Evolutionary conservation across 192 early-diverging fungal genomes (phyloP), one percentile per base, ranked within the genome.

Genomic region (Ambispora gerdemannii): DNA sequence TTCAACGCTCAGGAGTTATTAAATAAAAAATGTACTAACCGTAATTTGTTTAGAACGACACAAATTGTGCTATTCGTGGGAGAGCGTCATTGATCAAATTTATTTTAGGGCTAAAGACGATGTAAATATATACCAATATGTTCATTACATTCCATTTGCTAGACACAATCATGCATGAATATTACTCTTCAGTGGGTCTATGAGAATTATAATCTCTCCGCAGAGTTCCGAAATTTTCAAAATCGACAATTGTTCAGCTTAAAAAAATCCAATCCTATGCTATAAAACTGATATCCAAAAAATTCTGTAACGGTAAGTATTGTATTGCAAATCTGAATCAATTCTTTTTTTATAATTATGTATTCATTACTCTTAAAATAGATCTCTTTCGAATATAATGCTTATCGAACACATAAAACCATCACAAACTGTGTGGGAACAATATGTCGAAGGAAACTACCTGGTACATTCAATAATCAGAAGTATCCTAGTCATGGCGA

Each of bases 1-100:
- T 66, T 66, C 4, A 27, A 51, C 35, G 63, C 30, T 50, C 19
- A 3, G 22, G 25, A 66, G 47, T 43, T 36, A 63, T 43, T 63
- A 63, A 36, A 13, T 25, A 63, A 63, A 63, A 63, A 63, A 63
- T 66, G 47, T 66, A 66, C 47, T 66, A 66, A 66, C 25, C 47
- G 35, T 66, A 66, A 32, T 50, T 50, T 66, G 38, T 49, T 32
- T 66, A 66, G 63, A 66, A 66, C 4, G 63, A 66, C 25, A n/a
- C 1, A 20, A 8, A 51, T 28, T 25, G 10, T n/a, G 4, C 31
- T 66, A 66, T 66, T 66, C 63, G 24, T 66, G 63, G 65, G 65
- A 67, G 50, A 51, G 27, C 24, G 50, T 20, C n/a, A 52, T 67
- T 67, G 19, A 67, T 67, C 49, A 53, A 50, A 53, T 67, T 67